Evolutionary conservation across 805 yeast species (phyloP).

Genomic region (Ogataea haglerorum): DNA sequence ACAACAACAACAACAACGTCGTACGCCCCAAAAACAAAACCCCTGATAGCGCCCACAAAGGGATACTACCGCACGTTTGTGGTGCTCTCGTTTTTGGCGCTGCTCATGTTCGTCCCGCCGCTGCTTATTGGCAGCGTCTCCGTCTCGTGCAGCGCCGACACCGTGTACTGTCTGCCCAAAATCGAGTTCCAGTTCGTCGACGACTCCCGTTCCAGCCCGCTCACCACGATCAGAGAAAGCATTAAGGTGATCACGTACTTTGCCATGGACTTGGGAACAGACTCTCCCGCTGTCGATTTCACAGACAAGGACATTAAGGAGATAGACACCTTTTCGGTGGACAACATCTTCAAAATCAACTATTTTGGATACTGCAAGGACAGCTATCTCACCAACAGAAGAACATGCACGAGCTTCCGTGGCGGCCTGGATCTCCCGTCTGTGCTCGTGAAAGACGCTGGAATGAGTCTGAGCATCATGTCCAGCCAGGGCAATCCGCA

Average conservation of each 20-base stretch:
- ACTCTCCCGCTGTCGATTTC: conserved; percentile 11
- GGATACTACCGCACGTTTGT: conserved; percentile 25
- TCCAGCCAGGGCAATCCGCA: conserved; percentile 39
- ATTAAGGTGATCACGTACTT: conserved; percentile 42
- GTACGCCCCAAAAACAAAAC: conserved; percentile 6
- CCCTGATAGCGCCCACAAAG: conserved; percentile 9
- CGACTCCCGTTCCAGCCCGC: conserved; percentile 35
- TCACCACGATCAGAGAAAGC: conserved; percentile 39
- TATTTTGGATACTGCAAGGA: conserved; percentile 48
- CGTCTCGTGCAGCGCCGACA: conserved; percentile 33
- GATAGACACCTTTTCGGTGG: conserved; percentile 44
- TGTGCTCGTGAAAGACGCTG: conserved; percentile 48
- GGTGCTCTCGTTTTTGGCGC: conserved; percentile 19
- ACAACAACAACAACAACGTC: conserved; percentile 6
- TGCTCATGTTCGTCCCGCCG: conserved; percentile 27
- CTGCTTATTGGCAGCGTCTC: conserved; percentile 20
- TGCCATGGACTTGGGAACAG: conserved; percentile 41
- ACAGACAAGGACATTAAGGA: conserved; percentile 24
- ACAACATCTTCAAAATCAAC: conserved; percentile 42
- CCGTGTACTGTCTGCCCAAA: conserved; percentile 41
- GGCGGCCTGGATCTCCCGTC: conserved; percentile 46
- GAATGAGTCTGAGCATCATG: conserved; percentile 40
- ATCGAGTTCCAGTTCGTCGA: conserved; percentile 39
- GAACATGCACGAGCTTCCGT: conserved; percentile 35
- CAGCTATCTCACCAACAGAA: conserved; percentile 21